Base-by-base conservation (phyloP, 2,329 filamentous ascomycete genomes). In the Fusarium agapanthi region DNA sequence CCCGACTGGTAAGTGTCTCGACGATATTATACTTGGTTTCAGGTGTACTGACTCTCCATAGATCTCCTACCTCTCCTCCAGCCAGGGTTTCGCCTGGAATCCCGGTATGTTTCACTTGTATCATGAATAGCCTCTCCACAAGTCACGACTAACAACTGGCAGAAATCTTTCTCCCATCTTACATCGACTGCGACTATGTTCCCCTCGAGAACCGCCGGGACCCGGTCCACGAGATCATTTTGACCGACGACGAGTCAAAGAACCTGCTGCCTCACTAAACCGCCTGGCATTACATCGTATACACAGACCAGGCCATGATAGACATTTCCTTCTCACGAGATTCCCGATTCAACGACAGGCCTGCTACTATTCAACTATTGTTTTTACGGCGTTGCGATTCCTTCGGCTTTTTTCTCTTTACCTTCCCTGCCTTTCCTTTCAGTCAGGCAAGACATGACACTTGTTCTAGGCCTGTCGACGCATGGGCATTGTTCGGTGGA, bases 21-120 rank as follows among this genome's bases (percentile, higher is more conserved):
- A 41, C 40, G 20, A 35, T 32, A 44, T 56, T n/a, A 18, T 38
- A 32, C 11, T 32, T 26, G 24, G 47, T 57, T 37, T 50, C 12
- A 30, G 45, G 54, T 20, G 51, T 18, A 40, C 48, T 65, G 26
- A 73, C 78, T 81, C 59, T 45, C 28, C 38, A 61, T 59, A 94
- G 92, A 94, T 95, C 72, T 93, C 92, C 28, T 95, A 94, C 80
- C 89, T 95, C 56, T 91, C 93, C 69, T 92, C 91, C 11, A 92
- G 90, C 78, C 93, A 95, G 82, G 93, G 93, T 64, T 95, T 94
- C 78, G 90, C 91, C 69, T 95, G 93, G 93, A 95, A 95, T 81
- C 92, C 93, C 81, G 91, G 90, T 92, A 83, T 58, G 82, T 75
- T 30, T 26, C 24, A 12, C 41, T 44, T 34, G 30, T 45, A 51